These are phyloP conservation scores for Pontederia crassipes DNA, from an alignment of 176 grass and related monocot genomes.

Conservation along the genomic window DNA sequence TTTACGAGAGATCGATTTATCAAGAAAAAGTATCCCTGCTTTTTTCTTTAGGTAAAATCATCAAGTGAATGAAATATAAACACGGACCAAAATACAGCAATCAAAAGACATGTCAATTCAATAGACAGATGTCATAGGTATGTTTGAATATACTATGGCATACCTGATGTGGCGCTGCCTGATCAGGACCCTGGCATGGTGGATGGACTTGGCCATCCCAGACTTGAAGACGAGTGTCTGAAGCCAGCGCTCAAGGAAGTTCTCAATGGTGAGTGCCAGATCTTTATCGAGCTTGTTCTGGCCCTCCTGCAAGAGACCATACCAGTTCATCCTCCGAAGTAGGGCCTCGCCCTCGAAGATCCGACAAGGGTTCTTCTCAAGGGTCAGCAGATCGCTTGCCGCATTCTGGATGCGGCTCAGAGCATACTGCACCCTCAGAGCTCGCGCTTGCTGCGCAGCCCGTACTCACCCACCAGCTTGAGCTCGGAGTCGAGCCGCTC, in stretches of 20 bases:
- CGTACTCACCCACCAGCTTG: slow-evolving; percentile 65
- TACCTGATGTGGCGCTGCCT: slow-evolving; percentile 60
- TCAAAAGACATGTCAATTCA: no score
- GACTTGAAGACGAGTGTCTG: slow-evolving; percentile 69
- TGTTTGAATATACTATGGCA: no score
- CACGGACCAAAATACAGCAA: no score
- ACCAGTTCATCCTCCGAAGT: slow-evolving; percentile 53
- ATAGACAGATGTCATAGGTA: no score
- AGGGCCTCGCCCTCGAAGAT: slow-evolving; percentile 72
- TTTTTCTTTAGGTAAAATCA: no score
- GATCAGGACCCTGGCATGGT: slow-evolving; percentile 58
- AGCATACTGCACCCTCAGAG: slow-evolving; percentile 59
- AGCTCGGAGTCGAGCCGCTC: slow-evolving; percentile 67
- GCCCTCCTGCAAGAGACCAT: slow-evolving; percentile 44
- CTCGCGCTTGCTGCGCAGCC: slow-evolving; percentile 61
- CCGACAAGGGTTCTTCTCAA: slow-evolving; percentile 53
- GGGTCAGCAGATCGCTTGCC: slow-evolving; percentile 58
- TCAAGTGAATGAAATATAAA: no score
- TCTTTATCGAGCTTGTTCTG: slow-evolving; percentile 73
- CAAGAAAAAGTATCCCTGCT: no score
- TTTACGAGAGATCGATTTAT: no score
- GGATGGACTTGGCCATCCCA: slow-evolving; percentile 55
- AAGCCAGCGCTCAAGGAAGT: slow-evolving; percentile 50
- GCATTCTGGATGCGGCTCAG: slow-evolving; percentile 53
- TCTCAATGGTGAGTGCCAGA: slow-evolving; percentile 54